Evolutionary conservation across 177 flowering plant species (phyloP).

Genomic region (Vitis hybrid): DNA sequence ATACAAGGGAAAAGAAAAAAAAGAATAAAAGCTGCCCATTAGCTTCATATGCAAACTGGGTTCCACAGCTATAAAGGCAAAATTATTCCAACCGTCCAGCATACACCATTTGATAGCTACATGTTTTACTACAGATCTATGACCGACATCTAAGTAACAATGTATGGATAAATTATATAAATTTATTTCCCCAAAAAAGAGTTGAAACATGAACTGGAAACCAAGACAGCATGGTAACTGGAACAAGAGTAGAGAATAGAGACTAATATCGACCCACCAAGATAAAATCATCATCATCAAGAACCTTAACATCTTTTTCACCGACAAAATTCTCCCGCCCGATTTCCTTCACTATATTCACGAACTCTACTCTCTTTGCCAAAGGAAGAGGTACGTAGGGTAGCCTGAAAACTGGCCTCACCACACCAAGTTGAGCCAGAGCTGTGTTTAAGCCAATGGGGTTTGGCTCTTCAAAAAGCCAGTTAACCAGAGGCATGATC

Average conservation of each 20-base stretch:
- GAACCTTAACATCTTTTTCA: slow-evolving; percentile 64
- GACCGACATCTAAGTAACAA: background rate
- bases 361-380: slow-evolving; percentile 66
- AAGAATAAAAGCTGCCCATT: too few species aligned
- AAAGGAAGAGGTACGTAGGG: slow-evolving; percentile 78
- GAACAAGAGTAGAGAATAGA: background rate
- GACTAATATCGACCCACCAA: slow-evolving; percentile 59
- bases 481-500: slow-evolving; percentile 65
- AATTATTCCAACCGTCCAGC: too few species aligned
- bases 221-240: background rate
- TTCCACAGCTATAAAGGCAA: too few species aligned
- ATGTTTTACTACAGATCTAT: too few species aligned
- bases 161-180: background rate
- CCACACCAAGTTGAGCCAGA: slow-evolving; percentile 77
- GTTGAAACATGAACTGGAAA: background rate
- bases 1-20: too few species aligned
- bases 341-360: slow-evolving; percentile 61
- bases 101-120: too few species aligned
- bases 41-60: too few species aligned
- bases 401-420: slow-evolving; percentile 75
- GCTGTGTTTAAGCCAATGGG: slow-evolving; percentile 85
- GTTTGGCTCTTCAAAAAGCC: slow-evolving; percentile 81
- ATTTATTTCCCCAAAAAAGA: too few species aligned
- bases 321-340: slow-evolving; percentile 81
- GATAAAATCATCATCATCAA: slow-evolving; percentile 73